A percentile compares a stretch with the other conserved stretches of the same genome.
These are phyloP conservation scores for Phytophthora vignae DNA, from an alignment of 352 stramenopile genomes.

Conservation along the genomic window DNA sequence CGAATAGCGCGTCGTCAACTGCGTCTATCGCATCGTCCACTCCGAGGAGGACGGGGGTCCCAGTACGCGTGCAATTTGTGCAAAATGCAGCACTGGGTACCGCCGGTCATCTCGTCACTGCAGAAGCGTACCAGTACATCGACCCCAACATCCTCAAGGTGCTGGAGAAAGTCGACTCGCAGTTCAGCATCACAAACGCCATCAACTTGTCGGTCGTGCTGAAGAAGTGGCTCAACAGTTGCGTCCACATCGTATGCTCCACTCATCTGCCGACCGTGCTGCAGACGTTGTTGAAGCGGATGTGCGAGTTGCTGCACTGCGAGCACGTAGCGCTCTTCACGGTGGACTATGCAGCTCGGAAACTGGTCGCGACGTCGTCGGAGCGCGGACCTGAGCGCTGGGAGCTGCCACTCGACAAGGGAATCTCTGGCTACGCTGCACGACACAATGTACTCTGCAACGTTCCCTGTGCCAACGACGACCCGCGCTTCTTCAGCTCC, in stretches of 20 bases:
- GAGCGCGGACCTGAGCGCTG: conserved; percentile 57
- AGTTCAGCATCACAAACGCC: conserved; percentile 87
- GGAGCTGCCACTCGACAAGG: conserved; percentile 78
- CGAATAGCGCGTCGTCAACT: conserved; percentile 29
- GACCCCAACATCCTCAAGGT: conserved; percentile 85
- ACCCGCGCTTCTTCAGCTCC: conserved; percentile 78
- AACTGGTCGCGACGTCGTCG: conserved; percentile 45
- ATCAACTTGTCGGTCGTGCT: conserved; percentile 69
- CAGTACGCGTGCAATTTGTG: conserved; percentile 19
- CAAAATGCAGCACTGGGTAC: conserved; percentile 6
- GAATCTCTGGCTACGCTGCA: conserved; percentile 64
- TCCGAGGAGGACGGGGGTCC: conserved; percentile 15
- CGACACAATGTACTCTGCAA: conserved; percentile 69
- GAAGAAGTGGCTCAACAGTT: conserved; percentile 83
- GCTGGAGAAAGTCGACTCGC: conserved; percentile 84
- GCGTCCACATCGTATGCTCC: conserved; percentile 65
- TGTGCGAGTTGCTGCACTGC: conserved; percentile 73
- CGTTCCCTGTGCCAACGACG: conserved; percentile 70
- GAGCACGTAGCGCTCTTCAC: conserved; percentile 75
- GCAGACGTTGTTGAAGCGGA: conserved; percentile 52
- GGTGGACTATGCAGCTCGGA: conserved; percentile 52
- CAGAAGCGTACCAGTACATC: conserved; percentile 73
- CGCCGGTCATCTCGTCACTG: conserved; percentile 41
- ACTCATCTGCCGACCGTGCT: conserved; percentile 53
- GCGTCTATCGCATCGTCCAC: conserved; percentile 29